Evolutionary conservation across 2,329 filamentous ascomycete genomes (phyloP).

Genomic region (Fusarium poae): DNA sequence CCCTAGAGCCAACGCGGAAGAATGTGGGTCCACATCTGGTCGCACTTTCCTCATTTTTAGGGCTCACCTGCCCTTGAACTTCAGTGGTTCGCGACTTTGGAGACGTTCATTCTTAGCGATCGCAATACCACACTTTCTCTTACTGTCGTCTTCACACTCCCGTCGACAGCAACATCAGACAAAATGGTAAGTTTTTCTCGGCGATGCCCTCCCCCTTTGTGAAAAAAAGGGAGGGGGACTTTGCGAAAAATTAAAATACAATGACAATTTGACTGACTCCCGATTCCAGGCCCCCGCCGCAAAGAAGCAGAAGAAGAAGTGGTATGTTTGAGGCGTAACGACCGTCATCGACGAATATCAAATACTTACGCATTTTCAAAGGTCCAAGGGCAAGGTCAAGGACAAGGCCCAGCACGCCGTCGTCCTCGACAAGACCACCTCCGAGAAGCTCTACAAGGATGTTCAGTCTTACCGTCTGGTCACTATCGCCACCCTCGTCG

Average conservation of each 20-base stretch:
- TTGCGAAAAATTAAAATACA: conserved; percentile 2
- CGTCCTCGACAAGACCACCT: conserved; percentile 96
- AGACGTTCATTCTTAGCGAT: conserved; percentile 32
- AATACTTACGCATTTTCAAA: conserved; percentile 41
- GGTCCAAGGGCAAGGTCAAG: conserved; percentile 82
- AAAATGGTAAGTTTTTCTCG: conserved; percentile 58
- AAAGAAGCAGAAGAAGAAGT: conserved; percentile 68
- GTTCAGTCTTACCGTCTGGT: conserved; percentile 99
- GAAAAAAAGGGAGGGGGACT: neutral
- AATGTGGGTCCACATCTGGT: conserved; percentile 8
- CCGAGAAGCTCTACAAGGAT: conserved; percentile 99
- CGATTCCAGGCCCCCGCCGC: conserved; percentile 58
- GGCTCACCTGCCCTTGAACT: conserved; percentile 50
- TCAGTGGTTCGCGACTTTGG: conserved; percentile 44
- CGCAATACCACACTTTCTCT: conserved; percentile 50
- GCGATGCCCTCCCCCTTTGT: conserved; percentile 16
- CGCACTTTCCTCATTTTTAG: conserved; percentile 30
- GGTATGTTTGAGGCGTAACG: conserved; percentile 49
- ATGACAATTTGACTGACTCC: conserved; percentile 43
- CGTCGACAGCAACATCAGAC: conserved; percentile 59
- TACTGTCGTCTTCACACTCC: conserved; percentile 42
- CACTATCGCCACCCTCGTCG: conserved; percentile 97
- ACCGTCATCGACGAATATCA: conserved; percentile 27
- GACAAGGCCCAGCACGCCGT: conserved; percentile 99
- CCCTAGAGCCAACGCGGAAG: conserved; percentile 1